A percentile compares a stretch with the other conserved stretches of the same genome.
phyloP scores from a whole-genome alignment of 257 asterid genomes.

The Penstemon newberryi region DNA sequence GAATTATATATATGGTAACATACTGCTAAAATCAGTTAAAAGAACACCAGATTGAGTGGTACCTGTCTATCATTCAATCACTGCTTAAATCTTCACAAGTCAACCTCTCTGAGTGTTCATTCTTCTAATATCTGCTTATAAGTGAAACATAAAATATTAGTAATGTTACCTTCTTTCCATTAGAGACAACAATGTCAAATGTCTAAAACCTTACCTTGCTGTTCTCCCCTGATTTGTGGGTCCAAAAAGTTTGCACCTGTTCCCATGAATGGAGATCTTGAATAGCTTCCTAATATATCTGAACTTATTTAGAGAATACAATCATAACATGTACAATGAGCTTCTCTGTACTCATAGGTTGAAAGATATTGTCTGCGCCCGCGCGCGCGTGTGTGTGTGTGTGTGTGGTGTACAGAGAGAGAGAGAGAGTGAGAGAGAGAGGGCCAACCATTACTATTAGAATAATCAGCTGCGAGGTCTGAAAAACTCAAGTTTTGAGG shows the following conservation, averaged over 20 bases:
- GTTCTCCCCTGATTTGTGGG: conserved; percentile 50
- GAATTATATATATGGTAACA: too few relatives aligned
- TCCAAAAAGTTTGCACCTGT: conserved; percentile 57
- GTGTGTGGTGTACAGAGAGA: too few relatives aligned
- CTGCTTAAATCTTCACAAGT: conserved; percentile 55
- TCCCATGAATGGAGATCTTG: conserved; percentile 72
- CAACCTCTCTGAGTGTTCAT: conserved; percentile 58
- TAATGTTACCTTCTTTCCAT: conserved; percentile 1
- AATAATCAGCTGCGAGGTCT: conserved; percentile 77
- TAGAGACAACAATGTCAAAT: conserved; percentile 11
- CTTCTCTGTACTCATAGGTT: neutral
- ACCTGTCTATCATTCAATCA: conserved; percentile 41
- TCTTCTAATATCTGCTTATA: conserved; percentile 47
- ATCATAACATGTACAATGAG: conserved; percentile 19
- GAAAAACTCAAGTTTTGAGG: conserved; percentile 90
- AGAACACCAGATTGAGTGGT: neutral
- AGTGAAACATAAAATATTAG: conserved; percentile 16
- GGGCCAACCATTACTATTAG: conserved; percentile 64
- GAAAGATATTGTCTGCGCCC: neutral
- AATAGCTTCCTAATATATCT: conserved; percentile 78
- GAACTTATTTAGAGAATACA: conserved; percentile 23
- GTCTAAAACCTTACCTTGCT: conserved; percentile 47
- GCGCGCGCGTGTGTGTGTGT: too few relatives aligned
- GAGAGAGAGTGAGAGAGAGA: neutral
- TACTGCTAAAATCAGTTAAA: too few relatives aligned